Conservation (phyloP, 176 grass and related monocot species). For the Areca catechu region DNA sequence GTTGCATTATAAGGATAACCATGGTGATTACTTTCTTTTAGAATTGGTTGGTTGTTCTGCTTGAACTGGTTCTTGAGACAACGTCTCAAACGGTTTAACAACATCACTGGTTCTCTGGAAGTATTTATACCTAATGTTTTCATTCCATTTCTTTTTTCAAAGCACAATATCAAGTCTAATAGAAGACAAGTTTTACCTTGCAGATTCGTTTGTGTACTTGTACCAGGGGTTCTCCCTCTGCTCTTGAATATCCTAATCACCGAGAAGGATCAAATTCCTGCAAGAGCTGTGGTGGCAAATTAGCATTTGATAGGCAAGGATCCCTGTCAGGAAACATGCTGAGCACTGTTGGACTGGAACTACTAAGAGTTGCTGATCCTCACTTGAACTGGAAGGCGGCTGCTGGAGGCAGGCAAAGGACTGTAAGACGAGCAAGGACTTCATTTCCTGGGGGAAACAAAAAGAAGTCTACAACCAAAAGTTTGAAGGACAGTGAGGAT, state of each 20-base stretch:
- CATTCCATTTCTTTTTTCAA: too few species aligned
- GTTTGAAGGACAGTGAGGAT: constrained; percentile 36
- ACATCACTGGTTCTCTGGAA: too few species aligned
- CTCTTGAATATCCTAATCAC: constrained; percentile 15
- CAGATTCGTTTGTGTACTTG: constrained; percentile 42
- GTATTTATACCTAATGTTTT: too few species aligned
- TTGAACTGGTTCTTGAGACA: constrained; percentile 8
- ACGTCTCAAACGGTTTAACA: background rate
- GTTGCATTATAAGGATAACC: too few species aligned
- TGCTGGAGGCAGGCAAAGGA: constrained; percentile 49
- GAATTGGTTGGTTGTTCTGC: background rate
- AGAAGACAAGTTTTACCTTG: constrained; percentile 2
- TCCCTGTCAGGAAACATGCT: constrained; percentile 41
- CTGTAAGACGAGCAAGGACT: constrained; percentile 58
- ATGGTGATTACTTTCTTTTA: too few species aligned
- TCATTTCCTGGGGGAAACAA: constrained; percentile 41
- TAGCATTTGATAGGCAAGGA: constrained; percentile 24
- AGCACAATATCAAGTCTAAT: background rate
- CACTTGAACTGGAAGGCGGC: constrained; percentile 64
- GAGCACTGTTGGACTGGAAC: constrained; percentile 41
- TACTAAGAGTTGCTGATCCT: constrained; percentile 50
- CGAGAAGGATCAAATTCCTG: constrained; percentile 36
- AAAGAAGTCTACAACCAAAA: constrained; percentile 26
- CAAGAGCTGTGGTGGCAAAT: constrained; percentile 43
- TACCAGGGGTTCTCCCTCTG: constrained; percentile 15